Evolutionary conservation across 768 basidiomycete species (phyloP), one percentile per base, ranked within the genome.

Genomic region (Leccinum aurantiacum): DNA sequence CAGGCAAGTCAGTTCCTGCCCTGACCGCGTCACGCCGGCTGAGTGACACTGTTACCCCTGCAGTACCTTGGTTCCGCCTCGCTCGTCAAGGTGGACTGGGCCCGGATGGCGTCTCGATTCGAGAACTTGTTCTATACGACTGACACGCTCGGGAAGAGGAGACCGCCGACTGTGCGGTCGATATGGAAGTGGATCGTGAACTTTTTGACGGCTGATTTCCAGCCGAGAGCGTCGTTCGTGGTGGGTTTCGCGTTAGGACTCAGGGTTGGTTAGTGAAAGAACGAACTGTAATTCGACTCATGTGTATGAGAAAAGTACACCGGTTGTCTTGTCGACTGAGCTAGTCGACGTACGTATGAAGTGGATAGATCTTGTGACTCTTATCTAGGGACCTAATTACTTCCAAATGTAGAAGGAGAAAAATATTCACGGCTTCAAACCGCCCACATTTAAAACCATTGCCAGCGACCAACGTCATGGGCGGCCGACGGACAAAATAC

Each of bases 201-300:
- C 73, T 97, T 98, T 77, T 75, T 98, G 72, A 91, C 90, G 0
- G 91, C 94, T 7, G 93, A 97, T 71, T 95, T 98, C 75, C 95
- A 94, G 69, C 90, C 88, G 48, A 78, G 95, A 62, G 95, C 94
- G 2, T 88, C 90, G 14, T 97, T 97, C 75, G 67, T 94, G 35
- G 93, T 87, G 4, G 95, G 95, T 9, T 80, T 97, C 59, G 82
- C 78, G 1, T 77, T 98, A 29, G 95, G 95, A 10, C 66, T 98
- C 53, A 80, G 94, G 54, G 72, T 97, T 19, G 94, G 95, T 56
- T 96, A 73, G 79, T 48, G 71, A 78, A 48, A 17, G 52, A 7
- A 53, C 31, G 17, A 56, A 8, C 35, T 14, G 27, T 51, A 3
- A 29, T 48, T 25, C 24, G 22, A 35, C 31, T 2, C n/a, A 29